These are phyloP conservation scores for Sarocladiaceae sp. DNA, from an alignment of 2,329 filamentous ascomycete species.

Conservation along the genomic window DNA sequence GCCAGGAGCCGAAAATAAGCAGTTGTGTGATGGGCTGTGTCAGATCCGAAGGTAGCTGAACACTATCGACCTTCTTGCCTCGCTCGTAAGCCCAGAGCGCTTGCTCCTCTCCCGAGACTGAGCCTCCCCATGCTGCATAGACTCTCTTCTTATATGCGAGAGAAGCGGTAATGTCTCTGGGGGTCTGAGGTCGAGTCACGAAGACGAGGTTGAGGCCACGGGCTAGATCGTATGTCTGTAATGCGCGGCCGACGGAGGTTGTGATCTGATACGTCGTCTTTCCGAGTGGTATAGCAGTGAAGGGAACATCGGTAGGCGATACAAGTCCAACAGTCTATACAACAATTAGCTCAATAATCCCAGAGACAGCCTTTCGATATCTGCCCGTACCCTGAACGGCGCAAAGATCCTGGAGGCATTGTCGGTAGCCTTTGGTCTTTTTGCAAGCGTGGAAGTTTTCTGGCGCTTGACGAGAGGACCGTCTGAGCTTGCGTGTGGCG, in stretches of 20 bases:
- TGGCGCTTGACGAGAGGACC: constrained; percentile 72
- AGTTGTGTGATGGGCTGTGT: constrained; percentile 72
- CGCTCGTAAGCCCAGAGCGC: constrained; percentile 91
- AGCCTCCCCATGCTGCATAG: constrained; percentile 83
- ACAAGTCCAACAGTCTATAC: constrained; percentile 84
- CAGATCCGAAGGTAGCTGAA: constrained; percentile 63
- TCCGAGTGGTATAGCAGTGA: constrained; percentile 82
- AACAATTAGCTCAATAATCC: not conserved
- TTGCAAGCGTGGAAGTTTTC: constrained; percentile 48
- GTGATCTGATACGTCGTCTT: constrained; percentile 97
- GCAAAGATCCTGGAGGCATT: constrained; percentile 79
- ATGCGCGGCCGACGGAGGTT: constrained; percentile 81
- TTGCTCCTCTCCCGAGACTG: constrained; percentile 43
- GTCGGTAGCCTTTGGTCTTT: constrained; percentile 31
- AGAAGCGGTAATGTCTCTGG: constrained; percentile 79
- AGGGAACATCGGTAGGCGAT: constrained; percentile 84
- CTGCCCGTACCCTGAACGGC: constrained; percentile 72
- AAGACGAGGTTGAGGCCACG: constrained; percentile 90
- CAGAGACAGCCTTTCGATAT: too few species aligned
- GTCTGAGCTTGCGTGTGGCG: constrained; percentile 54
- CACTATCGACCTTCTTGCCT: constrained; percentile 75
- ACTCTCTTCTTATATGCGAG: constrained; percentile 82
- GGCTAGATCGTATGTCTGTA: constrained; percentile 95
- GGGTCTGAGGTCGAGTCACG: constrained; percentile 86
- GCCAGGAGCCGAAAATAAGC: constrained; percentile 84